Conservation (phyloP, 164 flowering plant species). For the Stephania japonica region DNA sequence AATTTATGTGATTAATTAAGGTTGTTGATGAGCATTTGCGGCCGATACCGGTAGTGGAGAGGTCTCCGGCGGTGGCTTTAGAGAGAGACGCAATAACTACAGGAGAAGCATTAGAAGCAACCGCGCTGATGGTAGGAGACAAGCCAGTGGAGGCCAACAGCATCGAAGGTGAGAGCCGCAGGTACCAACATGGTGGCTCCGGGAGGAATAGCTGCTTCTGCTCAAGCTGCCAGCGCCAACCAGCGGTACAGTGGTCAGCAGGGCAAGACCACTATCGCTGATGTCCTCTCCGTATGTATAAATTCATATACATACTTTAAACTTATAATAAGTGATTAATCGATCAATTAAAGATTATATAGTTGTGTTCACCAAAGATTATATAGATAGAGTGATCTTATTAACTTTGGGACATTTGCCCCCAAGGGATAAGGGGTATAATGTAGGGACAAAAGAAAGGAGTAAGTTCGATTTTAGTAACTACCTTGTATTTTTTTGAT, state of each 20-base stretch:
- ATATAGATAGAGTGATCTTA: no score
- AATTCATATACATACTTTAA: neutral
- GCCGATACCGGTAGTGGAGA: slow-evolving; percentile 18
- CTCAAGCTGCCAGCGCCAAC: slow-evolving; percentile 43
- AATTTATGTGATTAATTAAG: slow-evolving; percentile 15
- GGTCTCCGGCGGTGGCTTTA: neutral
- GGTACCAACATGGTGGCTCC: slow-evolving; percentile 28
- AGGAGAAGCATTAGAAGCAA: slow-evolving; percentile 62
- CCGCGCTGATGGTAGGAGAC: slow-evolving; percentile 32
- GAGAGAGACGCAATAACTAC: slow-evolving; percentile 32
- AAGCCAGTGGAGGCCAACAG: slow-evolving; percentile 49
- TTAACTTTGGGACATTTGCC: no score
- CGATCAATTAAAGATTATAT: no score
- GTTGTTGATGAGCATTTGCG: slow-evolving; percentile 36
- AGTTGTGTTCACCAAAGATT: no score
- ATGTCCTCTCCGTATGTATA: slow-evolving; percentile 32
- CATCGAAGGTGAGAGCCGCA: slow-evolving; percentile 49
- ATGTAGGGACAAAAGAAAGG: no score
- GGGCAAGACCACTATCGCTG: slow-evolving; percentile 38
- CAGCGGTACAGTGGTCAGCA: slow-evolving; percentile 20
- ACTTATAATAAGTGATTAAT: neutral
- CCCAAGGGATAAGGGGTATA: no score
- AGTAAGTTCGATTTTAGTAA: no score
- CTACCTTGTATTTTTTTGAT: no score
- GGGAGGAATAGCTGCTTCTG: slow-evolving; percentile 46